Percentiles rank a stretch among this genome's conserved stretches.
Evolutionary conservation across 208 protist species (phyloP).

Genomic region (Trichomonas vaginalis): DNA sequence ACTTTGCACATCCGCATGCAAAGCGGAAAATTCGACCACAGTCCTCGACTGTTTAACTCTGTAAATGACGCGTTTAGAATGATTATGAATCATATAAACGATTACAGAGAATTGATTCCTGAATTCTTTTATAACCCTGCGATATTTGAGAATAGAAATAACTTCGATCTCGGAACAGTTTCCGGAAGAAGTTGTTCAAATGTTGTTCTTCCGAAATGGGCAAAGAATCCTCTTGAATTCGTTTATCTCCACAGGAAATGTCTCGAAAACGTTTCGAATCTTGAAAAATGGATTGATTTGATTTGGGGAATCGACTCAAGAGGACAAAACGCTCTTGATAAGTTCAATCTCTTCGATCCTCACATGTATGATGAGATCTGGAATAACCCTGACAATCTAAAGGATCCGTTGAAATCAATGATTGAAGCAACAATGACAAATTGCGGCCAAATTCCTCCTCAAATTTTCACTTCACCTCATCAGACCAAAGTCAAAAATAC

Average conservation of each 20-base stretch:
- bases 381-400: not conserved
- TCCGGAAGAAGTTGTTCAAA: not conserved
- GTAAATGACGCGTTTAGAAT: not conserved
- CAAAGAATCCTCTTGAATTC: not conserved
- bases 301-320: not conserved
- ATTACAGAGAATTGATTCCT: slow-evolving; percentile 39
- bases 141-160: slow-evolving; percentile 39
- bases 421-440: not conserved
- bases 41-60: not conserved
- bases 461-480: not conserved
- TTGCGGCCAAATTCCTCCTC: not conserved
- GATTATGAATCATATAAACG: not conserved
- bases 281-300: slow-evolving; percentile 4
- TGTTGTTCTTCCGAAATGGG: not conserved
- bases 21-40: slow-evolving; percentile 59
- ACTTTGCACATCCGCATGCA: slow-evolving; percentile 30
- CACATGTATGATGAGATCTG: not conserved
- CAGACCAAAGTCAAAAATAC: not conserved
- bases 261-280: not conserved
- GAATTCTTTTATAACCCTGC: slow-evolving; percentile 49
- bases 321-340: not conserved
- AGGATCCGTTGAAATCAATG: not conserved
- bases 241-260: not conserved
- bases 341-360: not conserved
- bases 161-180: slow-evolving; percentile 36